Evolutionary conservation across 2,329 filamentous ascomycete genomes (phyloP), one percentile per base, ranked within the genome.

Genomic region (Aspergillus flavus): DNA sequence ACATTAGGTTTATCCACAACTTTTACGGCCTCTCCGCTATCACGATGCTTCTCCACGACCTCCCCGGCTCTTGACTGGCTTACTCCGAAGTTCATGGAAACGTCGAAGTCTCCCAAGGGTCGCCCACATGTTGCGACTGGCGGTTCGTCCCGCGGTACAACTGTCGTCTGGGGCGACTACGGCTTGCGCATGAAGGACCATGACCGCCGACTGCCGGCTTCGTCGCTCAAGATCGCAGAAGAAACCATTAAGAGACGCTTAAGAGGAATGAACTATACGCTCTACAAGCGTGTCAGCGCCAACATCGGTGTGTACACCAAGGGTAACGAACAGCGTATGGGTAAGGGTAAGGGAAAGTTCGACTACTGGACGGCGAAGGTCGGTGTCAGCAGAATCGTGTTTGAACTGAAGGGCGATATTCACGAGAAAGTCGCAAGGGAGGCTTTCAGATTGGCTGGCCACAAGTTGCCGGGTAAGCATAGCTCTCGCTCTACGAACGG

Each of bases 261-360:
- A 54, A 87, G 95, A 82, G 95, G 95, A 53, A 89, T 96, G 85
- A 93, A 93, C 74, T 99, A 96, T 79, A 89, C 93, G 61, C 79
- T 99, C 54, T 99, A 96, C 82, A 96, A 93, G 82, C 87, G 95
- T 66, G 90, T 98, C 58, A 89, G 88, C 72, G 95, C 94, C 68
- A 97, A 96, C 75, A 91, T 98, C 69, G 95, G 94, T 75, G 96
- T 99, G 26, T 99, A 95, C 79, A 90, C 93, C 62, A 95, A 91
- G 78, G 95, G 95, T 62, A 99, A 98, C 74, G 95, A 99, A 82
- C 91, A 93, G 78, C 91, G 95, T 86, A 99, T 99, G 96, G 95
- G 95, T 78, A 99, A 98, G 81, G 95, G 95, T 81, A 99, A 99
- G 79, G 95, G 95, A 71, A 91, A 90, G 66, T 98, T 99, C 76